These are phyloP conservation scores for Syncephalis plumigaleata DNA, from an alignment of 371 early-diverging fungal species.

Conservation along the genomic window DNA sequence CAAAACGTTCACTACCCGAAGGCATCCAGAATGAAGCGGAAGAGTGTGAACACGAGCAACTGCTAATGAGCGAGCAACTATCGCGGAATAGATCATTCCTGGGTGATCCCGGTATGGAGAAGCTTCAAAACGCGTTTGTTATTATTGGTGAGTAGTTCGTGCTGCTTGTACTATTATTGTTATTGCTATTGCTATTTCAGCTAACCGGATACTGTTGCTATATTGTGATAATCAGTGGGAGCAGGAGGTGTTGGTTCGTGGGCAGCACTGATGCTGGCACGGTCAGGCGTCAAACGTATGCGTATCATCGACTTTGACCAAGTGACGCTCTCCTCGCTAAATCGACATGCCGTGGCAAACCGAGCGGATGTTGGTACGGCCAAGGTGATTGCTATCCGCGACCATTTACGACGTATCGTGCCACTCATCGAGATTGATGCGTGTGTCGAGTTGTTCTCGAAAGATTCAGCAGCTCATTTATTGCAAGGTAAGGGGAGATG, in stretches of 20 bases:
- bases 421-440: conserved; percentile 71
- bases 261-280: conserved; percentile 76
- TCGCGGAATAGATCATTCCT: conserved; percentile 70
- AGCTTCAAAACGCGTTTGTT: conserved; percentile 57
- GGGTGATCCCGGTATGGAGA: conserved; percentile 53
- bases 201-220: no score
- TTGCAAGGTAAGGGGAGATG: conserved; percentile 32
- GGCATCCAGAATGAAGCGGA: background rate
- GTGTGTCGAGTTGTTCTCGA: conserved; percentile 50
- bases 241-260: conserved; percentile 90
- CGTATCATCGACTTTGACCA: conserved; percentile 93
- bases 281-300: conserved; percentile 74
- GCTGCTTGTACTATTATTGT: background rate
- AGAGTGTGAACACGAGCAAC: conserved; percentile 1
- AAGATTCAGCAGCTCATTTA: conserved; percentile 45
- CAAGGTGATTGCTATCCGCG: conserved; percentile 60
- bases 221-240: conserved; percentile 43
- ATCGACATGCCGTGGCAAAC: conserved; percentile 84
- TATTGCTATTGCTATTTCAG: no score
- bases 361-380: conserved; percentile 74
- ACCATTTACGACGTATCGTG: conserved; percentile 47
- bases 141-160: conserved; percentile 24
- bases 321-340: conserved; percentile 72
- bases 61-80: conserved; percentile 68
- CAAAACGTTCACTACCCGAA: conserved; percentile 9